Conservation (phyloP, 257 asterid species). For the Cynanchum wilfordii region DNA sequence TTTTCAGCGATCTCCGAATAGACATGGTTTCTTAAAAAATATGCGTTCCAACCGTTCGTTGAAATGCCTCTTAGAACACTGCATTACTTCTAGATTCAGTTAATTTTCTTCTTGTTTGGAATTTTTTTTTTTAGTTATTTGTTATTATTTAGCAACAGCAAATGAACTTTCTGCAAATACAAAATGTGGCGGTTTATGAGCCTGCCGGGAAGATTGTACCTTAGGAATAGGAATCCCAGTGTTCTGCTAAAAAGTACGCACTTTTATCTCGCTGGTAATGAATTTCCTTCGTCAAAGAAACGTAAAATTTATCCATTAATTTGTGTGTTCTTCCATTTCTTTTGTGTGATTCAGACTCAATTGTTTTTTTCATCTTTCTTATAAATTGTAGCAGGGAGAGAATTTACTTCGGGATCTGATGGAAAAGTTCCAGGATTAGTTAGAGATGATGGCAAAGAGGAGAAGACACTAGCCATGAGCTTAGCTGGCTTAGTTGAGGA, state of each 20-base stretch:
- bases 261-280: neutral
- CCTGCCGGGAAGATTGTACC: slow-evolving; percentile 11
- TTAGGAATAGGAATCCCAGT: neutral
- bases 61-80: slow-evolving; percentile 1
- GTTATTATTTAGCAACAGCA: neutral
- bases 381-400: slow-evolving; percentile 19
- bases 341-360: neutral
- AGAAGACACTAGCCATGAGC: slow-evolving; percentile 53
- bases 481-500: slow-evolving; percentile 80
- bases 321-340: neutral
- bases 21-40: neutral
- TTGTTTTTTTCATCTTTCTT: neutral
- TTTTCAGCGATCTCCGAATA: neutral
- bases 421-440: slow-evolving; percentile 14
- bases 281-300: neutral
- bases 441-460: slow-evolving; percentile 18
- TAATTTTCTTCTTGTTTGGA: neutral
- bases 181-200: slow-evolving; percentile 3
- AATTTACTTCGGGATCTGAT: neutral
- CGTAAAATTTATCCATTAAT: neutral
- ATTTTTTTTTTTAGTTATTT: neutral
- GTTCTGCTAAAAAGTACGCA: slow-evolving; percentile 9
- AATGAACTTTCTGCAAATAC: neutral
- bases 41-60: neutral
- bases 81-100: neutral